These are phyloP conservation scores for Hyphopichia homilentoma DNA, from an alignment of 805 yeast species.

Conservation along the genomic window DNA sequence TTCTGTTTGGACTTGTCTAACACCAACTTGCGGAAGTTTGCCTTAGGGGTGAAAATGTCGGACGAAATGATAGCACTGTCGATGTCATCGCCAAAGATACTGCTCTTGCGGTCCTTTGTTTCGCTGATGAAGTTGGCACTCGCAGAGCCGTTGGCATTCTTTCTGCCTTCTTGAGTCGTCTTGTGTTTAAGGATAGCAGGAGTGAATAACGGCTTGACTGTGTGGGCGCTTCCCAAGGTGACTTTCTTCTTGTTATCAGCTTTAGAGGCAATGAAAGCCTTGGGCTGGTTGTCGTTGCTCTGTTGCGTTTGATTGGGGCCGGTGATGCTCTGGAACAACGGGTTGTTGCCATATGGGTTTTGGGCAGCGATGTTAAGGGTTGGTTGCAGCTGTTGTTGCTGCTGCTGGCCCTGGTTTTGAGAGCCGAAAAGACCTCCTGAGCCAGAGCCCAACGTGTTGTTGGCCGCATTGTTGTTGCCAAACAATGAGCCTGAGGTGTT, in stretches of 20 bases:
- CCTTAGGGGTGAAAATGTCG: conserved; percentile 66
- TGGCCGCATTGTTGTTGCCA: conserved; percentile 24
- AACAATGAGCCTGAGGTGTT: conserved; percentile 40
- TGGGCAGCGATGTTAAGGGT: conserved; percentile 28
- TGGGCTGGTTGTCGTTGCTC: conserved; percentile 15
- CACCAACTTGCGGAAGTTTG: conserved; percentile 49
- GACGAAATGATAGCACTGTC: conserved; percentile 68
- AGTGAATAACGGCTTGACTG: conserved; percentile 52
- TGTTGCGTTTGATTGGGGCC: conserved; percentile 17
- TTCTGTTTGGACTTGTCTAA: conserved; percentile 41
- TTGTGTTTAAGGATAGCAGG: conserved; percentile 14
- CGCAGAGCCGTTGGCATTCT: neutral
- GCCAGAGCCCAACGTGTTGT: conserved; percentile 10
- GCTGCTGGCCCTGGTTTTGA: conserved; percentile 14
- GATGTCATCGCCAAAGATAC: conserved; percentile 41
- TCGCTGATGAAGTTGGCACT: neutral
- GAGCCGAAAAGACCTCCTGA: conserved; percentile 7
- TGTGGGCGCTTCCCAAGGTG: conserved; percentile 55
- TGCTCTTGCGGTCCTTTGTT: conserved; percentile 1
- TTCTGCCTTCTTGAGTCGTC: conserved; percentile 3
- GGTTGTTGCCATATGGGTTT: conserved; percentile 78
- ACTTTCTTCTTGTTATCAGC: conserved; percentile 48
- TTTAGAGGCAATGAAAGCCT: conserved; percentile 21
- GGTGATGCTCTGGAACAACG: conserved; percentile 52
- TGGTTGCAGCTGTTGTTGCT: conserved; percentile 19